Base-by-base conservation (phyloP, 2,329 filamentous ascomycete genomes). In the Fulvia fulva region DNA sequence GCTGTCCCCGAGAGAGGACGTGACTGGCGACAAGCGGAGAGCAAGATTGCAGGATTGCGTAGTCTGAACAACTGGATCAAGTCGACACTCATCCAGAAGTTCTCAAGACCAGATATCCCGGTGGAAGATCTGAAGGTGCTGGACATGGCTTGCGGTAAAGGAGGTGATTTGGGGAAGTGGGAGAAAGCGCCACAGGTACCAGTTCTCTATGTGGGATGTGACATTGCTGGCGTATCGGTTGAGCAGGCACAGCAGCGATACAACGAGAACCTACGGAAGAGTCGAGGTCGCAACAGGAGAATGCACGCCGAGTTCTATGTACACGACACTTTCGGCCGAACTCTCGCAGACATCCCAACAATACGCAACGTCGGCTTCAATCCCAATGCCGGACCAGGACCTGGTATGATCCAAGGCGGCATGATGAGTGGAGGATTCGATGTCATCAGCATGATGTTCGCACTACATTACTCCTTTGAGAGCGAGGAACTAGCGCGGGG, bases 61-160 rank as follows among this genome's bases (percentile, higher is more conserved):
- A 90, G 89, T 65, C 94, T 96, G 80, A 99, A 99, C 78, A 99
- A 99, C 75, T 99, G 94, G 94, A 84, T 99, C 76, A 99, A 99
- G 80, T 96, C 91, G 71, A 93, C 90, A 51, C 85, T 97, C 66
- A 97, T 99, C 66, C 92, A 97, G 72, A 97, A 96, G 73, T 97
- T 97, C 76, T 91, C 90, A 3, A 67, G 67, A 5, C 75, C 76
- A 51, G 76, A 79, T 32, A 62, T 67, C 49, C 65, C 65, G 5
- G 62, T 87, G 2, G 73, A 73, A n/a, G 70, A 86, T 53, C 79
- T 97, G 49, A 81, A 93, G 21, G 89, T 99, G 11, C 82, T 99
- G 22, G 94, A 99, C 73, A 87, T 99, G 70, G 94, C 94, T 25
- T 99, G 94, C 73, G 94, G 94, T 53, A 99, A 99, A 77, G 94